These are phyloP conservation scores for Rhododendron ovatum DNA, from an alignment of 148 eudicot species.

Conservation along the genomic window DNA sequence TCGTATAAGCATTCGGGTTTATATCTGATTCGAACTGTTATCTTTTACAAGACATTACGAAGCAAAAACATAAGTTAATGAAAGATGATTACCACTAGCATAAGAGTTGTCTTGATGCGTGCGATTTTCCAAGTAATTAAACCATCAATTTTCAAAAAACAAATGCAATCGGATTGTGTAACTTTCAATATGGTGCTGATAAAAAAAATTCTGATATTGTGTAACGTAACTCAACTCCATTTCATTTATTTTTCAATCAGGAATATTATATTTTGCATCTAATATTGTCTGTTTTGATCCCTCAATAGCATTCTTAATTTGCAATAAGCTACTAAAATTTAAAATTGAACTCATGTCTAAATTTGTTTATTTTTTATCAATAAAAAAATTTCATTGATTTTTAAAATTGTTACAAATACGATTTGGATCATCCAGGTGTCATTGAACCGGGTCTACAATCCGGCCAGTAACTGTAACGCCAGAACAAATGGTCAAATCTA, in stretches of 20 bases:
- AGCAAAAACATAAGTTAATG: too few species aligned
- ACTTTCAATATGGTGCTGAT: too few species aligned
- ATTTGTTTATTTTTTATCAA: too few species aligned
- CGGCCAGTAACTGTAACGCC: neutral
- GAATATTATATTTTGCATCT: too few species aligned
- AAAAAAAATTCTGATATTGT: too few species aligned
- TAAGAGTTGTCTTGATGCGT: neutral
- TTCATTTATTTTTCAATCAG: neutral
- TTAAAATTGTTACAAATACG: neutral
- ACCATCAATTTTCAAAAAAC: neutral
- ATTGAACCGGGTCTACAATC: neutral
- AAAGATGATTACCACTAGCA: neutral
- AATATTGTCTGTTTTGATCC: too few species aligned
- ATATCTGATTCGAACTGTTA: too few species aligned
- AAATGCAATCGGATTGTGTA: too few species aligned
- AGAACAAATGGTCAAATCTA: neutral
- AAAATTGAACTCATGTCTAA: too few species aligned
- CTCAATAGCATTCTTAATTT: neutral
- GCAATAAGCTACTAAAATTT: neutral
- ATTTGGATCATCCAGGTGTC: neutral
- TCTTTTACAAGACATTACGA: too few species aligned
- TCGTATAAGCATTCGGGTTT: too few species aligned
- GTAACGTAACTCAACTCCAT: neutral
- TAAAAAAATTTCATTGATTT: too few species aligned
- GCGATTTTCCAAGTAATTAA: neutral